phyloP scores from a whole-genome alignment of 352 stramenopile genomes.

The Phytophthora cajani region DNA sequence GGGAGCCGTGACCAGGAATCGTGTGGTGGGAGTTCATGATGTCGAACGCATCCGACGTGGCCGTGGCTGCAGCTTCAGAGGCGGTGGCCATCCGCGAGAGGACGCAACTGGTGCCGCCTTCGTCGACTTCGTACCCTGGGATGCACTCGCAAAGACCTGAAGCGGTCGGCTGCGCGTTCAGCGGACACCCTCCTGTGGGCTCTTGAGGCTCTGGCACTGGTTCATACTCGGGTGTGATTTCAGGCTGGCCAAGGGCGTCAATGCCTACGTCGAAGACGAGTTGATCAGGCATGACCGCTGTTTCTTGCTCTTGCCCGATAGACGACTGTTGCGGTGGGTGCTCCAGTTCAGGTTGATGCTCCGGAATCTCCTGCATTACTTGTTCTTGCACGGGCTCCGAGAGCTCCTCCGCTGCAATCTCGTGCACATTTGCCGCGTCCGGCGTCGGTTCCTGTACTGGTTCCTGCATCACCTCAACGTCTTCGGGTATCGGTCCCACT shows the following conservation, averaged over 20 bases:
- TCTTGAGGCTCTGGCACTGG: neutral
- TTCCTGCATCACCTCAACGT: neutral
- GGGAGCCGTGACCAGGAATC: conserved; percentile 16
- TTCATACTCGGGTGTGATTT: conserved; percentile 10
- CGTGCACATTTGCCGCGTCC: neutral
- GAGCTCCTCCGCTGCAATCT: neutral
- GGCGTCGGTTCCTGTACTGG: neutral
- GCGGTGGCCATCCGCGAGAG: conserved; percentile 26
- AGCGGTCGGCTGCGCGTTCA: conserved; percentile 35
- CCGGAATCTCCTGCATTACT: conserved; percentile 5
- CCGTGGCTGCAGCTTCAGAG: conserved; percentile 17
- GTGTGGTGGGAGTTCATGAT: conserved; percentile 18
- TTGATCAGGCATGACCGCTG: neutral
- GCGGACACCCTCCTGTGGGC: conserved; percentile 34
- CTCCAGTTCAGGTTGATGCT: conserved; percentile 4
- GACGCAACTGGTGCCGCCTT: conserved; percentile 39
- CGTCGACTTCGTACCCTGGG: conserved; percentile 44
- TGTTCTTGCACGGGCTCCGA: conserved; percentile 8
- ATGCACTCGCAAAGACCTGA: conserved; percentile 57
- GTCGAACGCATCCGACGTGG: conserved; percentile 24
- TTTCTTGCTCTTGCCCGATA: neutral
- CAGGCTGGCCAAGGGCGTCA: neutral
- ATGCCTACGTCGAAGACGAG: neutral
- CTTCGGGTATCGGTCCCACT: neutral
- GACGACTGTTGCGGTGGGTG: neutral